Evolutionary conservation across 495 filamentous ascomycete genomes (phyloP).

Genomic region (Lepidopterella palustris): DNA sequence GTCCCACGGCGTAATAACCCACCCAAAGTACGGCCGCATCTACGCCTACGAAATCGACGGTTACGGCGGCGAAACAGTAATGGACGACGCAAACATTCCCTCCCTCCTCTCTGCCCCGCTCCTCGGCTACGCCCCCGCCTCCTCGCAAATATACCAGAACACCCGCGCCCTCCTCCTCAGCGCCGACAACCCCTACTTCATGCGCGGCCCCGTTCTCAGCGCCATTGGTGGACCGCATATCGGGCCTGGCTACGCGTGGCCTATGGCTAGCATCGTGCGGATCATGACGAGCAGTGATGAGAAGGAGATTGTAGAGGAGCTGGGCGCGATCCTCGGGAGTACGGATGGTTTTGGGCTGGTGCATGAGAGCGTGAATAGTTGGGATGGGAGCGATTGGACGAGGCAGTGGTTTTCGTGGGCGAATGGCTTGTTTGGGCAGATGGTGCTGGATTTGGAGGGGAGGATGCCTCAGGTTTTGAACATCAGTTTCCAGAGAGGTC

Average conservation of each 20-base stretch:
- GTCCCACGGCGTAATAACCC: slow-evolving; percentile 44
- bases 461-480: slow-evolving; percentile 44
- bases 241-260: slow-evolving; percentile 53
- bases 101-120: slow-evolving; percentile 50
- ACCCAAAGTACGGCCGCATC: slow-evolving; percentile 27
- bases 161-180: slow-evolving; percentile 47
- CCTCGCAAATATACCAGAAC: slow-evolving; percentile 44
- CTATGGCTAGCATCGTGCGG: slow-evolving; percentile 51
- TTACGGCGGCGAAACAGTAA: slow-evolving; percentile 46
- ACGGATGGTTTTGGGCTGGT: slow-evolving; percentile 55
- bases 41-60: slow-evolving; percentile 42
- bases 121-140: slow-evolving; percentile 42
- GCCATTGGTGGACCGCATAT: slow-evolving; percentile 53
- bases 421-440: slow-evolving; percentile 62
- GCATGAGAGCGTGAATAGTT: slow-evolving; percentile 55
- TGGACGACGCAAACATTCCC: slow-evolving; percentile 61
- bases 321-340: slow-evolving; percentile 45
- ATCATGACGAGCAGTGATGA: slow-evolving; percentile 51
- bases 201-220: slow-evolving; percentile 46
- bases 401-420: slow-evolving; percentile 66
- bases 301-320: slow-evolving; percentile 42
- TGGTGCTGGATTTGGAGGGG: slow-evolving; percentile 51
- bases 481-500: slow-evolving; percentile 37
- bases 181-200: slow-evolving; percentile 52
- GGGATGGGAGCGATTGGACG: slow-evolving; percentile 48